These are phyloP conservation scores for Phytophthora capsici DNA, from an alignment of 352 stramenopile genomes.

Conservation along the genomic window DNA sequence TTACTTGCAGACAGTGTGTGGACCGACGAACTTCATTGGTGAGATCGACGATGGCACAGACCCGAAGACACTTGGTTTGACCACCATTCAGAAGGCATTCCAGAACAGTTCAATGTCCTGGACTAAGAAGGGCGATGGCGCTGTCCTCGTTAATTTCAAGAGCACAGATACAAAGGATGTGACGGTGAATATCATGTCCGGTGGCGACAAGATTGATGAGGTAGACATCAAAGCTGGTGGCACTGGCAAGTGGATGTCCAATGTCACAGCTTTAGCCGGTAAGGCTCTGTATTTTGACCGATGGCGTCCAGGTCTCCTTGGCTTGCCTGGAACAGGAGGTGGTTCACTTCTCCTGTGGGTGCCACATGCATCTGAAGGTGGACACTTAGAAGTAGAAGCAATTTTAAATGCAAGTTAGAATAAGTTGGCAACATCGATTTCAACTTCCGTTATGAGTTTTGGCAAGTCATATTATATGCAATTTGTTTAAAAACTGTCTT, in stretches of 20 bases:
- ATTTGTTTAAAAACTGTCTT: too few species aligned
- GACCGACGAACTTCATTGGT: constrained; percentile 56
- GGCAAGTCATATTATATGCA: too few species aligned
- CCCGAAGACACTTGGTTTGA: constrained; percentile 49
- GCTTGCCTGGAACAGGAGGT: constrained; percentile 60
- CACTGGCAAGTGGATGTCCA: constrained; percentile 43
- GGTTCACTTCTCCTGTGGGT: constrained; percentile 73
- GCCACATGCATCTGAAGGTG: constrained; percentile 43
- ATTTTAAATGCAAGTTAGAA: constrained; percentile 56
- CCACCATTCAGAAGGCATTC: constrained; percentile 49
- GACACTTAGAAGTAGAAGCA: constrained; percentile 50
- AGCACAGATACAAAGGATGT: constrained; percentile 53
- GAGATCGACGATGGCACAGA: constrained; percentile 63
- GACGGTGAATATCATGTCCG: constrained; percentile 54
- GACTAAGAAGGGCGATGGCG: constrained; percentile 45
- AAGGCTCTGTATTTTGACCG: constrained; percentile 80
- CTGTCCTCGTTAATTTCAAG: constrained; percentile 47
- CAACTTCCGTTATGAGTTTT: too few species aligned
- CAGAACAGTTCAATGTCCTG: constrained; percentile 44
- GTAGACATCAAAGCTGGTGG: constrained; percentile 41
- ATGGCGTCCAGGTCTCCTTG: constrained; percentile 61
- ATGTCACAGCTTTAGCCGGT: constrained; percentile 38
- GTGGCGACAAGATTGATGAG: constrained; percentile 46
- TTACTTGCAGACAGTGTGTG: constrained; percentile 66
- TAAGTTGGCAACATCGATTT: too few species aligned